Percentiles rank a stretch among this genome's conserved stretches.
Evolutionary conservation across 139 green algal genomes (phyloP).

Genomic region (Chlamydomonas schloesseri): DNA sequence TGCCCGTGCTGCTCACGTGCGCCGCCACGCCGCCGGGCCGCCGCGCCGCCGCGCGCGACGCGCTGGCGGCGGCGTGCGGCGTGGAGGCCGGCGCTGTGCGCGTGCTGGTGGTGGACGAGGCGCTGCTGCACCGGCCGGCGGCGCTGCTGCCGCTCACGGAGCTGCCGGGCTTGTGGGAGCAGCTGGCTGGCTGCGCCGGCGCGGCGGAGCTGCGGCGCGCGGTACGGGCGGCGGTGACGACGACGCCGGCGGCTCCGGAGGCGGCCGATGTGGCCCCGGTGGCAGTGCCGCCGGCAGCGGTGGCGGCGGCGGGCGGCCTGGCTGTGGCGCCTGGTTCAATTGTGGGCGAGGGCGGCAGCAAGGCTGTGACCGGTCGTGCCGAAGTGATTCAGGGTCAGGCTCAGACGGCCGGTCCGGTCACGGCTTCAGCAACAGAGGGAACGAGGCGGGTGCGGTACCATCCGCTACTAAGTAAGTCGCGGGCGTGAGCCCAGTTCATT

Average conservation of each 20-base stretch:
- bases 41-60: not conserved
- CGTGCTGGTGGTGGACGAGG: not conserved
- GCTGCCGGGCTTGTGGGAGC: not conserved
- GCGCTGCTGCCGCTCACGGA: not conserved
- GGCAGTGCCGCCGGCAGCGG: not conserved
- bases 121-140: conserved; percentile 29
- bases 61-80: conserved; percentile 28
- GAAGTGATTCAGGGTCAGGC: too few relatives aligned
- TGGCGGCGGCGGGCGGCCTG: not conserved
- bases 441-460: too few relatives aligned
- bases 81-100: not conserved
- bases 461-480: too few relatives aligned
- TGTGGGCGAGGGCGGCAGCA: too few relatives aligned
- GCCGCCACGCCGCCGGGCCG: not conserved
- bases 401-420: too few relatives aligned
- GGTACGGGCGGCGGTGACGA: conserved; percentile 1
- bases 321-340: not conserved
- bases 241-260: not conserved
- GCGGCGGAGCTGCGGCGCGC: conserved; percentile 1
- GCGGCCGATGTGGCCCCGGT: not conserved
- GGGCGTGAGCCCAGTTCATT: too few relatives aligned
- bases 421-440: too few relatives aligned
- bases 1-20: conserved; percentile 35
- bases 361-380: too few relatives aligned
- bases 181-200: not conserved